Base-by-base conservation (phyloP, 306 rosid species). In the Malus asiatica region DNA sequence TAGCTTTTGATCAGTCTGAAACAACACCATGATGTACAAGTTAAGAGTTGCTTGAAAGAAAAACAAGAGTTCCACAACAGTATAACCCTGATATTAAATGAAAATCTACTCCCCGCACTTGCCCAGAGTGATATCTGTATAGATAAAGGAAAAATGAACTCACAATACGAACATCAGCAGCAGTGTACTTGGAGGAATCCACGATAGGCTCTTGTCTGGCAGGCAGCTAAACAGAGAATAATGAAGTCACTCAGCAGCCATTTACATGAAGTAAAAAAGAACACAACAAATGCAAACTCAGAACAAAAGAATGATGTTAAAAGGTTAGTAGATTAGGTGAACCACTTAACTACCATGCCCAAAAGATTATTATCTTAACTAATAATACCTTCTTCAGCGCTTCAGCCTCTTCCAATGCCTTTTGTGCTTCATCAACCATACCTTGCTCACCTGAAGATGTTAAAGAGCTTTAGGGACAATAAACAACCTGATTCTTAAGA, bases 401-500 rank as follows among this genome's bases (percentile, higher is more conserved):
- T 87, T 96, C 99, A 80, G 99, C 99, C 86, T 96, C 99, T 84
- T 96, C 99, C 89, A 96, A 72, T n/a, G 96, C 98, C 79, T 96
- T 96, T 73, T 96, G 97, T 58, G 99, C 99, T 84, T 96, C 99
- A 68, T 96, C 99, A 79, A 96, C 88, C 91, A 90, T 85, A 84
- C 99, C 99, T 85, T 96, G 97, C 87, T 96, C 99, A 75, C 99
- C 99, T 96, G 87, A 75, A 81, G 73, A 85, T 83, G 76, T 58
- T 64, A 61, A 30, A 78, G 38, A 64, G 76, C 38, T 69, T 76
- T 25, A 73, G n/a, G 25, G 76, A 72, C 11, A 7, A 60, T 8
- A 23, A 18, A 18, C 6, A 14, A 51, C 51, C 40, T 1, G 25
- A 79, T 53, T 35, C 13, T 59, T 38, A 15, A 48, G n/a, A 20